A percentile compares a stretch with the other conserved stretches of the same genome.
Conservation (phyloP, 768 basidiomycete genomes). For the Auriscalpium microsporum region DNA sequence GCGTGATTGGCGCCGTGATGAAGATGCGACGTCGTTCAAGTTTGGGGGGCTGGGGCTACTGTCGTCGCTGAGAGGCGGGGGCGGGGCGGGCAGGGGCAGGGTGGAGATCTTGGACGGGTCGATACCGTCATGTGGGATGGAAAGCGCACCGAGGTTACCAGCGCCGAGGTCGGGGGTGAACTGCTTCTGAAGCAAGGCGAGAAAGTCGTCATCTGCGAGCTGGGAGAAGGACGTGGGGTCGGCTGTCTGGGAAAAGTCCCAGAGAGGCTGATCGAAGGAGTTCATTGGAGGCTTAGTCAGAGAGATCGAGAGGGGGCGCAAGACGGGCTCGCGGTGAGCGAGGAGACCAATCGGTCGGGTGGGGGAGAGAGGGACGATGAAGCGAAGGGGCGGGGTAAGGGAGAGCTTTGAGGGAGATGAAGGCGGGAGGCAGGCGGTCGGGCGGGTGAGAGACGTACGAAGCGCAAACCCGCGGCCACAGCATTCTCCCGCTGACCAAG, state of each 20-base stretch:
- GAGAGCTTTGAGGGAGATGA: background rate
- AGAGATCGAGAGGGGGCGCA: background rate
- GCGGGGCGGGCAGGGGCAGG: slow-evolving; percentile 41
- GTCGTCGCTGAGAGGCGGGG: slow-evolving; percentile 59
- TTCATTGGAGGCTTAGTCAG: slow-evolving; percentile 34
- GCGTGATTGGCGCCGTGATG: slow-evolving; percentile 24
- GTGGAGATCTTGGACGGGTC: slow-evolving; percentile 53
- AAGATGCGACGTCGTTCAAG: slow-evolving; percentile 25
- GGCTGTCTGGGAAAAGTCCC: slow-evolving; percentile 45
- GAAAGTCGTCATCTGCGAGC: slow-evolving; percentile 67
- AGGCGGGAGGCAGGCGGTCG: slow-evolving; percentile 1
- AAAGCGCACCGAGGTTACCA: slow-evolving; percentile 14
- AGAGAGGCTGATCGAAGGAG: slow-evolving; percentile 42
- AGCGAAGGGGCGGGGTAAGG: background rate
- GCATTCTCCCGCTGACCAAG: background rate
- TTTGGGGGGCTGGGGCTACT: slow-evolving; percentile 74
- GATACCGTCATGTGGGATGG: slow-evolving; percentile 34
- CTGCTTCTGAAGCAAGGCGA: slow-evolving; percentile 71
- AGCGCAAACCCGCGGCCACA: background rate
- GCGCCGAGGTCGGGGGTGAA: slow-evolving; percentile 34
- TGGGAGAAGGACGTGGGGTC: slow-evolving; percentile 46
- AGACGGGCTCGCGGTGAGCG: background rate
- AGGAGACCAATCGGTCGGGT: background rate
- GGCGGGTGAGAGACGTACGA: background rate
- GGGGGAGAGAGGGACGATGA: background rate